phyloP scores from a whole-genome alignment of 1,139 yeast genomes.

The Candida freyschussii region DNA sequence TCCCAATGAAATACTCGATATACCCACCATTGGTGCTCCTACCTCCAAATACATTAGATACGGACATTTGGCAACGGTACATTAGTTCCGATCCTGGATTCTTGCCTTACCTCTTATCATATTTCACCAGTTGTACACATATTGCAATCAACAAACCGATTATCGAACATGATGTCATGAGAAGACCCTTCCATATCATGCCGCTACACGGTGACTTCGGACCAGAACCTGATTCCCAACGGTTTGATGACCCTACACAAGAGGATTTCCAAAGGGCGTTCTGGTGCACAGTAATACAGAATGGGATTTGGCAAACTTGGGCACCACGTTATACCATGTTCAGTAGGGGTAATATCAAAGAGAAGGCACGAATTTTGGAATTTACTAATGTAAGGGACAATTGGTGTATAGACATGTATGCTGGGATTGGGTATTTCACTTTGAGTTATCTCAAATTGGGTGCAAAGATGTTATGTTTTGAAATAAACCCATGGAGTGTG shows the following conservation, averaged over 20 bases:
- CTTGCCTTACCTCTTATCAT: too few species aligned
- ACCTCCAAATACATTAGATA: conserved; percentile 37
- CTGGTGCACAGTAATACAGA: conserved; percentile 71
- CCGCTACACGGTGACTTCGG: conserved; percentile 70
- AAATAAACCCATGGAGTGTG: conserved; percentile 80
- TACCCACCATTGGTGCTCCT: conserved; percentile 68
- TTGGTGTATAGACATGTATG: conserved; percentile 64
- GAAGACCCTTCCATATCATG: conserved; percentile 55
- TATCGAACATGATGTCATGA: conserved; percentile 47
- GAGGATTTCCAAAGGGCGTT: conserved; percentile 48
- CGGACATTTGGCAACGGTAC: conserved; percentile 32
- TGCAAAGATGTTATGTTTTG: conserved; percentile 64
- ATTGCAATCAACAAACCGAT: conserved; percentile 73
- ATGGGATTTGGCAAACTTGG: conserved; percentile 77
- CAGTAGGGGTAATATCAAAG: conserved; percentile 83
- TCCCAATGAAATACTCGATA: conserved; percentile 45
- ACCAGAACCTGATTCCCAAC: conserved; percentile 28
- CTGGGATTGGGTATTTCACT: conserved; percentile 86
- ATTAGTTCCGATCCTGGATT: conserved; percentile 15
- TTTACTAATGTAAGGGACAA: conserved; percentile 35
- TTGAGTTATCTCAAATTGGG: conserved; percentile 62
- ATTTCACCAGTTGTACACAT: conserved; percentile 42
- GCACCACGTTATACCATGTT: conserved; percentile 86
- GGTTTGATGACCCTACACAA: conserved; percentile 36
- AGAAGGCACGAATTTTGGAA: conserved; percentile 59